Percentiles rank a stretch among this genome's conserved stretches.
phyloP scores from a whole-genome alignment of 495 filamentous ascomycete genomes.

The Tetracladium setigerum region DNA sequence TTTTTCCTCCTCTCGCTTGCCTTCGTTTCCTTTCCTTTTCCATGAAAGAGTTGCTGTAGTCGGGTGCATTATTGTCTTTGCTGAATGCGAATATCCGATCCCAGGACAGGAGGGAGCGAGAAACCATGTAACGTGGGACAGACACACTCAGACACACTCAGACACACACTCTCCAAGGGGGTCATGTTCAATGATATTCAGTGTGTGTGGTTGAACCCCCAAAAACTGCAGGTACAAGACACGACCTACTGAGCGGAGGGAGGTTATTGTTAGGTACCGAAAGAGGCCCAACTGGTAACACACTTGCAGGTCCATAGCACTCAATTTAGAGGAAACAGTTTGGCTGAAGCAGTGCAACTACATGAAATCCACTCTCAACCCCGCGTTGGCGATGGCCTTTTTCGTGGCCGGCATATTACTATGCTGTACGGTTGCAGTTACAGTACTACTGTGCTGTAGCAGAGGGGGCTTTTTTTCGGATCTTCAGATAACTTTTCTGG shows the following conservation, averaged over 20 bases:
- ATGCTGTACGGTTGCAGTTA: background rate
- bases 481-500: background rate
- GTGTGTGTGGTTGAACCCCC: too few species aligned
- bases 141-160: too few species aligned
- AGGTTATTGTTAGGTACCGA: background rate
- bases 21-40: too few species aligned
- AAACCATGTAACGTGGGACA: too few species aligned
- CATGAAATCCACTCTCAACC: background rate
- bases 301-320: background rate
- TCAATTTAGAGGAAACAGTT: background rate
- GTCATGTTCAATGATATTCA: too few species aligned
- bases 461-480: background rate
- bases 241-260: background rate
- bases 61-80: too few species aligned
- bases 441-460: background rate
- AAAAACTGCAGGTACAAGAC: background rate
- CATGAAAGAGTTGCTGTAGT: too few species aligned
- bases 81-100: background rate
- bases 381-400: background rate
- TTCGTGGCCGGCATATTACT: background rate
- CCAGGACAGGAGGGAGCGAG: background rate
- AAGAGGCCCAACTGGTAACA: background rate
- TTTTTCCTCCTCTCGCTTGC: too few species aligned
- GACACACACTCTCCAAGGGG: too few species aligned
- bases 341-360: background rate